Percentiles rank a stretch among this genome's conserved stretches.
Evolutionary conservation across 495 filamentous ascomycete genomes (phyloP).

Genomic region (Xylaria grammica): DNA sequence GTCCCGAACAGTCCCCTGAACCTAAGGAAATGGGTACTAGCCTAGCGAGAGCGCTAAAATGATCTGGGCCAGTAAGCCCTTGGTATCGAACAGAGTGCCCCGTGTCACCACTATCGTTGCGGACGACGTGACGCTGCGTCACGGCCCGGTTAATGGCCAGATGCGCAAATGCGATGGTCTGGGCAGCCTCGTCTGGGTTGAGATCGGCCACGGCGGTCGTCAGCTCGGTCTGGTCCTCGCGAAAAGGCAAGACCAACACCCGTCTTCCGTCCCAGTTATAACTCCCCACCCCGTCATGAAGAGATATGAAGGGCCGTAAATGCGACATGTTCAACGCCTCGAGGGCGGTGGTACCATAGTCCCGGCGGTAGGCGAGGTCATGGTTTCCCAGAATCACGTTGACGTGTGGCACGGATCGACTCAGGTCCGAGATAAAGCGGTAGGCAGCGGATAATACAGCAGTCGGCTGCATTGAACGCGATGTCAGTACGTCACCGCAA

Average conservation of each 20-base stretch:
- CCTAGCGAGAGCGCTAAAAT: slow-evolving; percentile 33
- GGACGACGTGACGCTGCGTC: slow-evolving; percentile 34
- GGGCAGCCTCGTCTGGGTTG: slow-evolving; percentile 25
- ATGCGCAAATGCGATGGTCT: slow-evolving; percentile 39
- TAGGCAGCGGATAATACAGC: slow-evolving; percentile 40
- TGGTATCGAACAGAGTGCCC: slow-evolving; percentile 29
- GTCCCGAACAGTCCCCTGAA: not conserved
- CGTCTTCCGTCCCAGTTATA: slow-evolving; percentile 37
- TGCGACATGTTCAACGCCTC: slow-evolving; percentile 39
- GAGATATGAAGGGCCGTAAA: slow-evolving; percentile 31
- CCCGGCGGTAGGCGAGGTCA: slow-evolving; percentile 41
- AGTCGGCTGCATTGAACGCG: slow-evolving; percentile 38
- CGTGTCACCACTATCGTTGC: slow-evolving; percentile 16
- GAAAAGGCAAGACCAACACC: slow-evolving; percentile 38
- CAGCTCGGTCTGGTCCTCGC: slow-evolving; percentile 33
- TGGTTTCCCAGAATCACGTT: slow-evolving; percentile 43
- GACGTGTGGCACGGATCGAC: slow-evolving; percentile 36
- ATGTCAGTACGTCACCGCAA: slow-evolving; percentile 41
- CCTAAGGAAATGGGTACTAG: not conserved
- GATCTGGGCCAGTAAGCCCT: slow-evolving; percentile 36
- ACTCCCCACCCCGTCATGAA: slow-evolving; percentile 31
- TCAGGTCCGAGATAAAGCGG: slow-evolving; percentile 36
- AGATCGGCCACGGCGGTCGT: slow-evolving; percentile 31
- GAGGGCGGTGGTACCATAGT: slow-evolving; percentile 37
- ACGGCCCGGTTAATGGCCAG: slow-evolving; percentile 41